phyloP scores from a whole-genome alignment of 2,329 filamentous ascomycete genomes.

The Amphichorda felina region DNA sequence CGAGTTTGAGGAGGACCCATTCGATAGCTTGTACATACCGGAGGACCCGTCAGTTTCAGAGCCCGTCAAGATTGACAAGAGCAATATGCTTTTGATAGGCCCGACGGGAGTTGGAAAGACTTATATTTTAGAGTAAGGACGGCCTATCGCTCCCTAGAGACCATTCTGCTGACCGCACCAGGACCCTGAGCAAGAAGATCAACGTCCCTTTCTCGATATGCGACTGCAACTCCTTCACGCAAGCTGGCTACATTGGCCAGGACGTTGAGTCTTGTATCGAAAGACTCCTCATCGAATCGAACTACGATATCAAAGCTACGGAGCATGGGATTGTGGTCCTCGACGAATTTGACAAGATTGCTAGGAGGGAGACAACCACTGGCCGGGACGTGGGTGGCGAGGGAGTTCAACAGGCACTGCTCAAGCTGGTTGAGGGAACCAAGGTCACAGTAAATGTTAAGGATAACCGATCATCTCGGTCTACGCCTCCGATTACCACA shows the following conservation, averaged over 20 bases:
- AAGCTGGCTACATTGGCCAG: conserved; percentile 94
- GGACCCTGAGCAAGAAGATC: conserved; percentile 83
- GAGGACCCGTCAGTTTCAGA: conserved; percentile 31
- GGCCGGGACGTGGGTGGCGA: conserved; percentile 93
- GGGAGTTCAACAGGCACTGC: conserved; percentile 86
- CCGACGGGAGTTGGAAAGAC: conserved; percentile 96
- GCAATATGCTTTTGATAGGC: conserved; percentile 81
- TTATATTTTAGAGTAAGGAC: conserved; percentile 69
- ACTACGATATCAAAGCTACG: conserved; percentile 73
- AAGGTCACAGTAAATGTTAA: conserved; percentile 89
- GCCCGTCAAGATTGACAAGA: conserved; percentile 78
- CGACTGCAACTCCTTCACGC: conserved; percentile 91
- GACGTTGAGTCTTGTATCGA: conserved; percentile 96
- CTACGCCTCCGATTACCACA: conserved; percentile 37
- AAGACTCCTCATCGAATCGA: conserved; percentile 75
- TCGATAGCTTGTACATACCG: conserved; percentile 33
- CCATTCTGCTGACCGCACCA: conserved; percentile 25
- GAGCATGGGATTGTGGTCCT: conserved; percentile 92
- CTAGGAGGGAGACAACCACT: conserved; percentile 73
- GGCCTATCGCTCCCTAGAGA: too few relatives aligned
- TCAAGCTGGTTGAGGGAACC: conserved; percentile 94
- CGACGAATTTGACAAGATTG: conserved; percentile 96
- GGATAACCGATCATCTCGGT: conserved; percentile 50
- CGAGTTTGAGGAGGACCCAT: conserved; percentile 15
- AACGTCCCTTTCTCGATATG: conserved; percentile 93